Evolutionary conservation across 106 monocot species (phyloP), one percentile per base, ranked within the genome.

Genomic region (Amphibolis antarctica): DNA sequence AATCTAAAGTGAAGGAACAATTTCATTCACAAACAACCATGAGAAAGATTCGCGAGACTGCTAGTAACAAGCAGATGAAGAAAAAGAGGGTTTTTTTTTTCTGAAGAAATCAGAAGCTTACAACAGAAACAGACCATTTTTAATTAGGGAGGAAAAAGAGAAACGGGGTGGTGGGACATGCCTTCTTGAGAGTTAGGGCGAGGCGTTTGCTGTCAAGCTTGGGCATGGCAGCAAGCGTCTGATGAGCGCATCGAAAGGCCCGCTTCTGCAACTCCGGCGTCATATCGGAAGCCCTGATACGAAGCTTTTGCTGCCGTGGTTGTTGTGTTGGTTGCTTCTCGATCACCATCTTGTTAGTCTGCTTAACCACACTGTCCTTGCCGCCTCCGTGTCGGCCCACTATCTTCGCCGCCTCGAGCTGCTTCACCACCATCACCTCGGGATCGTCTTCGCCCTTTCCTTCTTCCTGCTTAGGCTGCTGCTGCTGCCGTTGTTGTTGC

Each of bases 131-230:
- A 36, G 7, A 36, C 36, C 36, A 36, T 49, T 14, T 49, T 49
- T 4, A n/a, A 49, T 5, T 9, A 59, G 18, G 12, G 25, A 10
- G 17, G 17, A 31, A 59, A 59, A 59, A 1, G 14, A 44, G 15
- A 62, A 28, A 62, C 7, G 42, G 44, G 1, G 18, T 51, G 18
- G 19, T 13, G 22, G 5, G 15, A 7, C 54, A 9, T 45, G 44
- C 74, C 74, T 74, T 74, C 54, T 74, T 74, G 43, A 74, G 61
- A 20, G 74, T 61, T 26, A 74, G 67, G 11, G 74, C 67, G 30
- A 74, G 61, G 55, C 53, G 58, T 50, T 74, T 74, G 67, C 74
- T 74, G 53, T 74, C 67, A n/a, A 74, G 67, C 43, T 74, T 74
- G 28, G 67, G 74, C 74, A 74, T 74, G 15, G 28, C 20, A 12